A percentile compares a stretch with the other conserved stretches of the same genome.
Conservation (phyloP, 1,139 yeast genomes). For the Kurtzmaniella quercitrusa region DNA sequence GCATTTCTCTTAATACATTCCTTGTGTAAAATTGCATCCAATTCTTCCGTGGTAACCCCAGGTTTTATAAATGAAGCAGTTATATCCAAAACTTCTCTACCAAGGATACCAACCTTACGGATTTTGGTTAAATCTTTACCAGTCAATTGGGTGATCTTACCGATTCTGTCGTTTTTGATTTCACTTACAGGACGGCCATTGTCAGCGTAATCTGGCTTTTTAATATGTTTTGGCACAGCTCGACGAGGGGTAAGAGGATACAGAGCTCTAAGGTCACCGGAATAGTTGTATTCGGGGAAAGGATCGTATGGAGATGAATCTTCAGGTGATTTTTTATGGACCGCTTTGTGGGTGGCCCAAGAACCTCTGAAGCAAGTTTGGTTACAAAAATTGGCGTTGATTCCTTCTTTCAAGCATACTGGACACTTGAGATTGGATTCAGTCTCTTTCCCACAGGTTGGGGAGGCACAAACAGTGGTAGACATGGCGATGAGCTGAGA, state of each 20-base stretch:
- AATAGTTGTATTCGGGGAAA: slow-evolving; percentile 69
- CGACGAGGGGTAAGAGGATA: slow-evolving; percentile 81
- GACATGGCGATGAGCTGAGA: slow-evolving; percentile 12
- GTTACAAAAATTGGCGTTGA: slow-evolving; percentile 67
- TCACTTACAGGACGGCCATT: slow-evolving; percentile 80
- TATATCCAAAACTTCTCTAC: slow-evolving; percentile 81
- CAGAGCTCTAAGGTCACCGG: slow-evolving; percentile 71
- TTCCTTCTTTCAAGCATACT: slow-evolving; percentile 72
- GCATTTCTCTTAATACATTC: slow-evolving; percentile 88
- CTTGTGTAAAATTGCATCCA: slow-evolving; percentile 80
- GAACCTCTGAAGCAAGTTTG: slow-evolving; percentile 79
- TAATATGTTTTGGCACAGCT: slow-evolving; percentile 65
- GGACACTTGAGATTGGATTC: slow-evolving; percentile 83
- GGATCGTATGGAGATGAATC: slow-evolving; percentile 64
- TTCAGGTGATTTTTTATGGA: slow-evolving; percentile 44
- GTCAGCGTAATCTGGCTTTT: slow-evolving; percentile 78
- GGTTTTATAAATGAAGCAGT: slow-evolving; percentile 83
- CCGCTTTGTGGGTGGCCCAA: slow-evolving; percentile 57
- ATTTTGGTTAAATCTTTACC: slow-evolving; percentile 69
- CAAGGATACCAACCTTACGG: slow-evolving; percentile 68
- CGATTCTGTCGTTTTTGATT: slow-evolving; percentile 65
- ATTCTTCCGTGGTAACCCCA: slow-evolving; percentile 90
- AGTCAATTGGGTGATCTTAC: slow-evolving; percentile 57
- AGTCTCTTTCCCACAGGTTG: slow-evolving; percentile 81
- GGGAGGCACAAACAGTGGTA: slow-evolving; percentile 54